Conservation (phyloP, 768 basidiomycete species). For the Pleurotus pulmonarius region DNA sequence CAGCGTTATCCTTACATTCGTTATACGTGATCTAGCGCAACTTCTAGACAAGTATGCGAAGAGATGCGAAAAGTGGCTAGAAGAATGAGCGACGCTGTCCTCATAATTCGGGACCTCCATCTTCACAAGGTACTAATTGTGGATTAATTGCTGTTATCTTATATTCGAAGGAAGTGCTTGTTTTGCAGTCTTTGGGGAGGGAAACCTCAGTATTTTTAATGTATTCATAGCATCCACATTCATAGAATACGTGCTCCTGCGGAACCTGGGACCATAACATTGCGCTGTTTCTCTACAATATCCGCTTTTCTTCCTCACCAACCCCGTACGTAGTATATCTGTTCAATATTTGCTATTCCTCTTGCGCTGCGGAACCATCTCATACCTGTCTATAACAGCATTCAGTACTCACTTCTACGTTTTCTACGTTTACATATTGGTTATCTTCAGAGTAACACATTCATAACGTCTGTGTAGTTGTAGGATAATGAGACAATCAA, state of each 20-base stretch:
- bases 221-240: conserved; percentile 7
- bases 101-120: neutral
- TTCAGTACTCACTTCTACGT: neutral
- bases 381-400: conserved; percentile 11
- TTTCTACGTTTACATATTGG: conserved; percentile 21
- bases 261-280: conserved; percentile 6
- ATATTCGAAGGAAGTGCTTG: conserved; percentile 7
- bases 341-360: conserved; percentile 9
- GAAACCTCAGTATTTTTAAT: conserved; percentile 3
- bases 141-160: conserved; percentile 6
- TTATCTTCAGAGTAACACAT: conserved; percentile 6
- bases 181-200: neutral
- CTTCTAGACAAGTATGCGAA: conserved; percentile 91
- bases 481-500: conserved; percentile 13
- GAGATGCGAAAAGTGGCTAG: conserved; percentile 90
- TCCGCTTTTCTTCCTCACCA: conserved; percentile 5
- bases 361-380: conserved; percentile 13
- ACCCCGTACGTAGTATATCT: conserved; percentile 12
- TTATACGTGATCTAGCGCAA: conserved; percentile 82
- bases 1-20: conserved; percentile 83
- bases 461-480: conserved; percentile 5
- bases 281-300: conserved; percentile 8
- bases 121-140: neutral
- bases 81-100: conserved; percentile 46
- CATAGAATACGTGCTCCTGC: conserved; percentile 7